Percentiles rank a stretch among this genome's conserved stretches.
Evolutionary conservation across 1,284 basidiomycete species (phyloP).

Genomic region (Ustilago trichophora): DNA sequence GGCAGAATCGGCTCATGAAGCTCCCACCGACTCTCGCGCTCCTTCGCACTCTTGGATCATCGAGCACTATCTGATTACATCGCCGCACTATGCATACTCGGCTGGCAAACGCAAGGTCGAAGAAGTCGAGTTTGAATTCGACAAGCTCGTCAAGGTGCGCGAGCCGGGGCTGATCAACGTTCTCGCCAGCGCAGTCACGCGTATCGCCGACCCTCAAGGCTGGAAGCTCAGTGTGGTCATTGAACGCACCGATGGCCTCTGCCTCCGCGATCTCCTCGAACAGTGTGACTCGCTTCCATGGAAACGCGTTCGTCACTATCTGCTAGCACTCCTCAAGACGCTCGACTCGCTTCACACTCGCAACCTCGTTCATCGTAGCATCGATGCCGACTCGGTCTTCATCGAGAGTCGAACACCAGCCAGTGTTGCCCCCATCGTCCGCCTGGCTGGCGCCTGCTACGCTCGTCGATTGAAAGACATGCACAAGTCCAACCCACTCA

Average conservation of each 20-base stretch:
- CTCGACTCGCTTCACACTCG: conserved; percentile 55
- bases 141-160: conserved; percentile 46
- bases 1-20: conserved; percentile 41
- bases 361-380: conserved; percentile 57
- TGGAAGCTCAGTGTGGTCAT: conserved; percentile 55
- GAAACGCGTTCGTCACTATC: conserved; percentile 48
- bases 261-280: conserved; percentile 44
- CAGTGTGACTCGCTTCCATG: conserved; percentile 55
- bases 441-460: conserved; percentile 48
- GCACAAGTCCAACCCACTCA: conserved; percentile 58
- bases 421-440: conserved; percentile 9
- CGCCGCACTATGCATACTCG: conserved; percentile 51
- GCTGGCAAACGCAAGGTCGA: conserved; percentile 59
- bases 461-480: conserved; percentile 55
- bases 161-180: conserved; percentile 52
- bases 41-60: conserved; percentile 50
- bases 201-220: conserved; percentile 29
- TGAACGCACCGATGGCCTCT: conserved; percentile 33
- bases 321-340: conserved; percentile 49
- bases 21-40: conserved; percentile 29
- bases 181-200: conserved; percentile 51
- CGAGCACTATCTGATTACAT: conserved; percentile 53
- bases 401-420: conserved; percentile 27
- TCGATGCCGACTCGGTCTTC: conserved; percentile 41
- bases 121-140: conserved; percentile 62